Percentiles rank a stretch among this genome's conserved stretches.
These are phyloP conservation scores for barrel medic (Medicago truncatula) DNA, from an alignment of 306 rosid genomes.

Conservation along the genomic window MtrunA17r5.0-ANR NC_053044.1:40426501-40427000, in stretches of 20 bases:
- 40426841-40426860: background rate
- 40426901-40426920: background rate
- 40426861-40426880: background rate
- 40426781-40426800: conserved; percentile 80
- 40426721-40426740: conserved; percentile 83
- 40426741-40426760: conserved; percentile 68
- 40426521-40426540: conserved; percentile 77
- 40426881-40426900: background rate
- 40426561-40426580: too few relatives aligned
- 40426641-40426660: background rate
- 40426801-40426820: conserved; percentile 94
- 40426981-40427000: background rate
- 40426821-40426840: conserved; percentile 77
- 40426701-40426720: conserved; percentile 82
- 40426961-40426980: background rate
- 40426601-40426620: too few relatives aligned
- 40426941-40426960: background rate
- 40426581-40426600: too few relatives aligned
- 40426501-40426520: conserved; percentile 59
- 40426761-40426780: conserved; percentile 76
- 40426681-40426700: conserved; percentile 79
- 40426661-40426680: background rate
- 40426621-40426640: background rate
- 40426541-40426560: background rate
- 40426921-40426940: background rate